These are phyloP conservation scores for Davidsoniella neocaledoniae DNA, from an alignment of 2,329 filamentous ascomycete species.

Conservation along the genomic window DNA sequence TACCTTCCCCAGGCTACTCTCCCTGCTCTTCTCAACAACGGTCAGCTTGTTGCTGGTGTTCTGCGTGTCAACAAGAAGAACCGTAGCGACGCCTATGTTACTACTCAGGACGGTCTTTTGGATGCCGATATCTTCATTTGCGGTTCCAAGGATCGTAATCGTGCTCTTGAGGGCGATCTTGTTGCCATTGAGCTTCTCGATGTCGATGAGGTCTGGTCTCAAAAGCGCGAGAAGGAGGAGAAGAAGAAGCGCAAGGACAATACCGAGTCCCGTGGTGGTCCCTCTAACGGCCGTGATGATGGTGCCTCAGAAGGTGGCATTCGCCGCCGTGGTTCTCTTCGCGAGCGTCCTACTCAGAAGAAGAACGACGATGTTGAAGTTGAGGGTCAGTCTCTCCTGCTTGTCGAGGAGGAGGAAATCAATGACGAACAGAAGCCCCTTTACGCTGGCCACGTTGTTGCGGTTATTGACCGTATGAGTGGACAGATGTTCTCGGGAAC, in stretches of 20 bases:
- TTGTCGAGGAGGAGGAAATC: conserved; percentile 97
- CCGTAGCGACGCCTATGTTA: conserved; percentile 93
- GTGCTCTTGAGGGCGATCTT: conserved; percentile 86
- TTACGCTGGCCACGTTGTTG: conserved; percentile 92
- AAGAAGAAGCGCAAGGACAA: conserved; percentile 99
- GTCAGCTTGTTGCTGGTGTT: conserved; percentile 88
- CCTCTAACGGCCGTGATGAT: conserved; percentile 55
- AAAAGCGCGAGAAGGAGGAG: conserved; percentile 98
- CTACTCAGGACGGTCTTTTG: conserved; percentile 68
- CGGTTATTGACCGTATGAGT: conserved; percentile 89
- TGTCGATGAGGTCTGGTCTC: conserved; percentile 94
- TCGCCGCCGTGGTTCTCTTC: conserved; percentile 80
- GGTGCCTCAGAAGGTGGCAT: conserved; percentile 63
- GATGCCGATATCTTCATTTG: conserved; percentile 99
- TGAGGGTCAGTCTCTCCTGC: conserved; percentile 86
- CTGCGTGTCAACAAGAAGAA: conserved; percentile 99
- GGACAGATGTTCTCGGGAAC: conserved; percentile 99
- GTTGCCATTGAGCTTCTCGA: conserved; percentile 93
- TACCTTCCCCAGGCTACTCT: conserved; percentile 91
- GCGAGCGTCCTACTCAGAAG: conserved; percentile 95
- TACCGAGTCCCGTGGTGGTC: conserved; percentile 69
- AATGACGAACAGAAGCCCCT: conserved; percentile 96
- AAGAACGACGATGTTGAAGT: conserved; percentile 99
- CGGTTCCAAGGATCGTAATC: conserved; percentile 95
- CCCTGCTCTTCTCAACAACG: conserved; percentile 76